Base-by-base conservation (phyloP, 148 eudicot genomes). In the Rheum nobile region DNA sequence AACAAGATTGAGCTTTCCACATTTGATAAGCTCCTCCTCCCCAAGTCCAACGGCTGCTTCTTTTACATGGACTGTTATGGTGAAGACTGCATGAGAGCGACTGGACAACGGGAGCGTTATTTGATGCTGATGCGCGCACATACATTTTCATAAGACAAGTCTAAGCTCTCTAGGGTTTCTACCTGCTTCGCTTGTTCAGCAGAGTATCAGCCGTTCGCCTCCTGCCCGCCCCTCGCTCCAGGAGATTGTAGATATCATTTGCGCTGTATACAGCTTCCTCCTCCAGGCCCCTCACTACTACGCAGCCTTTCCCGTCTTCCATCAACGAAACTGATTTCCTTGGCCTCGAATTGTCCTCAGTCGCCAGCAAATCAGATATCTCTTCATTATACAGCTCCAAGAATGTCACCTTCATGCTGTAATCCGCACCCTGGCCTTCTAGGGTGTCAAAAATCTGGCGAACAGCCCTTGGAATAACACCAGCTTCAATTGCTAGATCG, bases 1-100 rank as follows among this genome's bases (percentile, higher is more conserved):
- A 77, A 92, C 96, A 78, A 92, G 97, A 84, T 92, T 92, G 26
- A 92, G 93, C 84, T 90, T 92, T 78, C 96, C 96, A 75, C 90
- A 88, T 84, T 92, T 92, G 70, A 92, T 88, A 67, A 90, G 86
- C 77, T 92, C 96, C 78, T 92, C 97, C 39, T 88, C 87, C n/a
- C n/a, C n/a, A n/a, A n/a, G n/a, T 71, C 93, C 91, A 61, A 88
- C 31, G 17, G 77, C 76, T 61, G 82, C 77, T 81, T 92, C 96
- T 80, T 90, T 92, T 43, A 92, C 79, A 82, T 88, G 82, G 67
- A 92, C 83, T 48, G 89, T 88, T 67, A 92, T 88, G 63, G 87
- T 90, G 76, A 92, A 92, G 63, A 92, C 85, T 32, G 96, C 88
- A 83, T 92, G 97, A 75, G 97, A 88, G 48, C 96, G 97, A 74